phyloP scores from a whole-genome alignment of 495 filamentous ascomycete genomes.

The Halenospora varia region DNA sequence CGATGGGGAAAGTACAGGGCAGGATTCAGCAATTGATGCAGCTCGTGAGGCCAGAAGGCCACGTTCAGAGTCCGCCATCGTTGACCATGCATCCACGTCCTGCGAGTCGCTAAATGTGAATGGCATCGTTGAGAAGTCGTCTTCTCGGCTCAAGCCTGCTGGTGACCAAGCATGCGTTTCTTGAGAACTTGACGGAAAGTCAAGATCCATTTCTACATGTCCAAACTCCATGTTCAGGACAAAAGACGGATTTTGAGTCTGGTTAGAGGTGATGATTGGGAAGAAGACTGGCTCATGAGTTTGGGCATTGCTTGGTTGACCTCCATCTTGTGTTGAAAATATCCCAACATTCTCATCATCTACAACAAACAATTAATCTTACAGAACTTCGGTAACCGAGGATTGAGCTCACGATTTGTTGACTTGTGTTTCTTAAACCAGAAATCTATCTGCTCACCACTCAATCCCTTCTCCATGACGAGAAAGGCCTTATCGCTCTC shows the following conservation, averaged over 20 bases:
- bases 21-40: neutral
- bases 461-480: conserved; percentile 7
- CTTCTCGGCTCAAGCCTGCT: neutral
- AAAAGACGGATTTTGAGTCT: neutral
- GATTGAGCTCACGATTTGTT: neutral
- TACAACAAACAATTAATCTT: neutral
- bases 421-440: conserved; percentile 7
- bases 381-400: neutral
- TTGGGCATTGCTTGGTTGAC: neutral
- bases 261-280: neutral
- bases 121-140: neutral
- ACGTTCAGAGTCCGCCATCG: neutral
- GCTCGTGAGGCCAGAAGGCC: neutral
- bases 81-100: neutral
- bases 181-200: neutral
- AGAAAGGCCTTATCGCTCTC: conserved; percentile 10
- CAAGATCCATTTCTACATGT: neutral
- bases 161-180: conserved; percentile 8
- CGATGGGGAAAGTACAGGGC: neutral
- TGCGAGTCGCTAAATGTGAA: neutral
- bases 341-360: neutral
- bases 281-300: neutral
- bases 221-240: neutral
- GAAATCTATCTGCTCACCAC: conserved; percentile 12
- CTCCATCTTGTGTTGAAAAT: neutral